Evolutionary conservation across 2,329 filamentous ascomycete species (phyloP), one percentile per base, ranked within the genome.

Genomic region (Dryadomyces sulphureus): DNA sequence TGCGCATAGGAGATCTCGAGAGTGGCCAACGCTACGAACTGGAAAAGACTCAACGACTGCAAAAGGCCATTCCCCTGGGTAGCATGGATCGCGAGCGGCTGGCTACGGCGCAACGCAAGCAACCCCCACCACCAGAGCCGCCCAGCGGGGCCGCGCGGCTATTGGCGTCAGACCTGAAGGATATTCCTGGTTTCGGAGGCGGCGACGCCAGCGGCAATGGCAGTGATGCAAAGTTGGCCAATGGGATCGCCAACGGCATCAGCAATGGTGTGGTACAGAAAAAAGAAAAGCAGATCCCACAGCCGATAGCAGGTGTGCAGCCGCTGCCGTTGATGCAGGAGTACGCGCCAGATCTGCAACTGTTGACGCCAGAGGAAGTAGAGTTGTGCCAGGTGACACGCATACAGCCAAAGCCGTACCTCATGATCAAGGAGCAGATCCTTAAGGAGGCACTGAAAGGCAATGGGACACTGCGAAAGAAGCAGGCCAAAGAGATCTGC

Each of bases 351-450:
- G 92, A 96, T 59, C 64, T 90, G 24, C 92, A 96, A 56, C 75
- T 98, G 0, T 68, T 98, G 38, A 86, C 84, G 1, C 73, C 79
- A 1, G 87, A 93, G 53, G 92, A 98, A 62, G 69, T 77, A 5
- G 86, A 94, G 56, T 67, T 98, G 0, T 98, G 92, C 65, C 84
- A 85, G 54, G 73, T 83, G 36, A 73, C 94, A 14, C 77, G 88
- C 38, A 66, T 98, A 45, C 84, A 92, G 62, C 92, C 92, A 1
- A 98, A 98, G 66, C 86, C 92, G 1, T 98, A 95, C 61, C 65
- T 95, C 5, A 87, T 87, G 58, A 87, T 96, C 63, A 98, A 98
- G 63, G 88, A 95, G 60, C 80, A 84, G 50, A 70, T 96, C n/a
- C 64, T 96, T 45, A 85, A 86, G 56, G 90, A 96, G 60, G 86